Conservation (phyloP, 2,329 filamentous ascomycete genomes). For the Nigrospora sphaerica region DNA sequence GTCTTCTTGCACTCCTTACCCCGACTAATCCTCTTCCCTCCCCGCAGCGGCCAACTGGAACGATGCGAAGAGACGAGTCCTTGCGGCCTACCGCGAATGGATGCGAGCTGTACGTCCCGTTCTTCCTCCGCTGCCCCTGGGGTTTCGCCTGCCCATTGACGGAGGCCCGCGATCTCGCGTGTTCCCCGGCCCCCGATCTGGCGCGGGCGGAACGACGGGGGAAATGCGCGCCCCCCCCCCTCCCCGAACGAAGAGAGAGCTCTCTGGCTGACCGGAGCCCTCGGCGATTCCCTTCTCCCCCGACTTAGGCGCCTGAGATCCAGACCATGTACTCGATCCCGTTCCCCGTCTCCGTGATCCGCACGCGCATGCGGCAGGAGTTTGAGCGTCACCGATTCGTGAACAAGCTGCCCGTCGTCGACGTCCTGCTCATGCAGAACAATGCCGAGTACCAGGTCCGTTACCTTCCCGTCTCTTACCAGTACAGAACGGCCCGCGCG, state of each 20-base stretch:
- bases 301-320: slow-evolving; percentile 78
- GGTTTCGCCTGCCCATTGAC: not conserved
- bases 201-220: too few species aligned
- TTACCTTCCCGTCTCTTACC: not conserved
- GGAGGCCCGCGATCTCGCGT: not conserved
- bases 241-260: too few species aligned
- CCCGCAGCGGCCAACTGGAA: slow-evolving; percentile 73
- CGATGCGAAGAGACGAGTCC: slow-evolving; percentile 81
- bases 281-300: too few species aligned
- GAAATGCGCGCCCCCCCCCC: too few species aligned
- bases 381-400: slow-evolving; percentile 95
- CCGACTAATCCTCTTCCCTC: too few species aligned
- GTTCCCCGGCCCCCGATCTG: too few species aligned
- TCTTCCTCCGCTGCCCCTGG: slow-evolving; percentile 1
- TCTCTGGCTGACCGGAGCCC: too few species aligned
- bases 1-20: too few species aligned
- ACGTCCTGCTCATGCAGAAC: slow-evolving; percentile 85
- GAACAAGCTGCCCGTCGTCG: slow-evolving; percentile 78
- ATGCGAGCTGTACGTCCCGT: slow-evolving; percentile 80
- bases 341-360: slow-evolving; percentile 77
- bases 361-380: slow-evolving; percentile 91
- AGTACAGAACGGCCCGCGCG: too few species aligned
- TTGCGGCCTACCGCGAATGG: slow-evolving; percentile 91
- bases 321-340: slow-evolving; percentile 95
- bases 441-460: slow-evolving; percentile 87